Percentiles rank a stretch among this genome's conserved stretches.
phyloP scores from a whole-genome alignment of 176 grass and related monocot genomes.

The Echinochloa phyllopogon region DNA sequence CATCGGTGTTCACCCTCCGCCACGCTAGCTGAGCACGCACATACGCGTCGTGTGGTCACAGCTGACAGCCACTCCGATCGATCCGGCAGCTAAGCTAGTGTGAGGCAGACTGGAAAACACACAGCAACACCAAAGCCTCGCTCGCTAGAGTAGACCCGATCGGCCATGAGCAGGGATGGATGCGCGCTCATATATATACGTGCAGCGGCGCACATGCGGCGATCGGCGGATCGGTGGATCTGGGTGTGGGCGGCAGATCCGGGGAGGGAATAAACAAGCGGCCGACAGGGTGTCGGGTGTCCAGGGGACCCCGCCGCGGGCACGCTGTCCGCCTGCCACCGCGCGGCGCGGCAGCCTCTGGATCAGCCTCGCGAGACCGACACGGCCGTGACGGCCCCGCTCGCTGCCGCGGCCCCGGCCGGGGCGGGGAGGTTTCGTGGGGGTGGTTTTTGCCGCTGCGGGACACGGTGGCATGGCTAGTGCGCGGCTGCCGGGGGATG shows the following conservation, averaged over 20 bases:
- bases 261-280: slow-evolving; percentile 1
- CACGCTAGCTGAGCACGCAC: neutral
- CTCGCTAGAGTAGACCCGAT: neutral
- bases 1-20: slow-evolving; percentile 7
- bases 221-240: no score
- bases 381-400: neutral
- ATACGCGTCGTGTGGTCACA: neutral
- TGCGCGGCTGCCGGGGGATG: slow-evolving; percentile 11
- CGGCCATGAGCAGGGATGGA: neutral
- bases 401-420: neutral
- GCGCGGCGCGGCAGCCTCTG: slow-evolving; percentile 1
- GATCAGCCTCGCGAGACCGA: neutral
- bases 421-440: neutral
- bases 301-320: slow-evolving; percentile 38
- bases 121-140: no score
- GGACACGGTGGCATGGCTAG: neutral
- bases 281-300: slow-evolving; percentile 55
- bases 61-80: neutral
- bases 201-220: neutral
- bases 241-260: neutral
- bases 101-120: neutral
- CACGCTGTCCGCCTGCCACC: slow-evolving; percentile 43
- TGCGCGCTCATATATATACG: slow-evolving; percentile 27
- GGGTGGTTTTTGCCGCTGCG: neutral
- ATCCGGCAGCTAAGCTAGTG: neutral